Percentiles rank a stretch among this genome's conserved stretches.
phyloP scores from a whole-genome alignment of 768 basidiomycete genomes.

The Amanita brunnescens region DNA sequence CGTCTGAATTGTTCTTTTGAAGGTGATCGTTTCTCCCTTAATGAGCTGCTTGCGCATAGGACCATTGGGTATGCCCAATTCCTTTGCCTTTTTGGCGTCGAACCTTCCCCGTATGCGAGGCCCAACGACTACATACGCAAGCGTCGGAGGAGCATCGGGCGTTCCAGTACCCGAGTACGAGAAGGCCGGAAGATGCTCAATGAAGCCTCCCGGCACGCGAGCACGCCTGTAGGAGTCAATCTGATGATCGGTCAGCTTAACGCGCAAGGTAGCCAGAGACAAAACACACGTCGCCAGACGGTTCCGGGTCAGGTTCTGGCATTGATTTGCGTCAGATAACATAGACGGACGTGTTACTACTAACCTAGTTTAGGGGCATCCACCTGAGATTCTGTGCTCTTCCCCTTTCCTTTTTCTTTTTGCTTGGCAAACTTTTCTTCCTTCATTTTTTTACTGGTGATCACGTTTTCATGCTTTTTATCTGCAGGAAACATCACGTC shows the following conservation, averaged over 20 bases:
- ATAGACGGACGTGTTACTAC: background rate
- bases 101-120: slow-evolving; percentile 62
- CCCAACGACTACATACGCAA: slow-evolving; percentile 45
- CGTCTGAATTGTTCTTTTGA: slow-evolving; percentile 37
- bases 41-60: slow-evolving; percentile 51
- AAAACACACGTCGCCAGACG: slow-evolving; percentile 6
- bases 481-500: slow-evolving; percentile 53
- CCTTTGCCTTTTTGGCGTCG: slow-evolving; percentile 51
- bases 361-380: background rate
- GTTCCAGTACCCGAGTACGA: slow-evolving; percentile 10
- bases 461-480: slow-evolving; percentile 9
- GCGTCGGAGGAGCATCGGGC: slow-evolving; percentile 22
- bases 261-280: background rate
- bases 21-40: slow-evolving; percentile 53
- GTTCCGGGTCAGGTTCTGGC: background rate
- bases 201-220: slow-evolving; percentile 23
- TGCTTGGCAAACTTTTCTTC: slow-evolving; percentile 7
- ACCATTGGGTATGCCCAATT: slow-evolving; percentile 55
- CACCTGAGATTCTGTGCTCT: background rate
- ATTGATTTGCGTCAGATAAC: background rate
- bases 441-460: slow-evolving; percentile 10
- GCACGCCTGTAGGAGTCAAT: slow-evolving; percentile 22
- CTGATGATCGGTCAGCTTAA: slow-evolving; percentile 9
- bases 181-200: slow-evolving; percentile 30
- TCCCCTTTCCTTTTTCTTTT: background rate